Conservation (phyloP, 1,284 basidiomycete species). For the Puccinia novopanici region DNA sequence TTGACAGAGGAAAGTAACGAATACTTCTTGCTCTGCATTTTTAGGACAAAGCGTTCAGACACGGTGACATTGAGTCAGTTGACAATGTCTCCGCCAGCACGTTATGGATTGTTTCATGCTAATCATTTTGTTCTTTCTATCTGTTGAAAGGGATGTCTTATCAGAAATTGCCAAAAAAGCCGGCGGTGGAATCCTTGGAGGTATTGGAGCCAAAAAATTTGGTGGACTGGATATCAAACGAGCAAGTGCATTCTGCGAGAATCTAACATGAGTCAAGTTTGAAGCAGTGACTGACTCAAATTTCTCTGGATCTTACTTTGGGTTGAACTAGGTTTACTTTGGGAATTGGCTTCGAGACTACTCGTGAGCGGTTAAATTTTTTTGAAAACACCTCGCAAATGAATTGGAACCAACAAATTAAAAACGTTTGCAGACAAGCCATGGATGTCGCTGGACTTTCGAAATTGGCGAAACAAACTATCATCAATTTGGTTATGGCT, state of each 20-base stretch:
- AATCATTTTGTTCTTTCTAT: conserved; percentile 3
- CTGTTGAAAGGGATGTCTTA: conserved; percentile 55
- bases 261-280: neutral
- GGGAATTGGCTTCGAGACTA: conserved; percentile 51
- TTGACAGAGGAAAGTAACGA: neutral
- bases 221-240: conserved; percentile 55
- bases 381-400: neutral
- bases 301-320: neutral
- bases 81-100: neutral
- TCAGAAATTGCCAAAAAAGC: conserved; percentile 52
- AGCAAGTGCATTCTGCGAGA: neutral
- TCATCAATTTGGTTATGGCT: conserved; percentile 49
- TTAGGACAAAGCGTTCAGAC: conserved; percentile 53
- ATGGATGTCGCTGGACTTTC: conserved; percentile 51
- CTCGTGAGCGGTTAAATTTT: conserved; percentile 23
- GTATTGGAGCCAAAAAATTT: conserved; percentile 54
- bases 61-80: conserved; percentile 55
- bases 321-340: conserved; percentile 43
- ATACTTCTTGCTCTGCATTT: neutral
- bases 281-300: neutral
- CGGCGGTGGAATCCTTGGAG: conserved; percentile 49
- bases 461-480: conserved; percentile 49
- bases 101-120: neutral
- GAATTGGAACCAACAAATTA: neutral
- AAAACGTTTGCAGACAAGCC: conserved; percentile 43